phyloP scores from a whole-genome alignment of 805 yeast genomes.

The Metschnikowia amazonensis region DNA sequence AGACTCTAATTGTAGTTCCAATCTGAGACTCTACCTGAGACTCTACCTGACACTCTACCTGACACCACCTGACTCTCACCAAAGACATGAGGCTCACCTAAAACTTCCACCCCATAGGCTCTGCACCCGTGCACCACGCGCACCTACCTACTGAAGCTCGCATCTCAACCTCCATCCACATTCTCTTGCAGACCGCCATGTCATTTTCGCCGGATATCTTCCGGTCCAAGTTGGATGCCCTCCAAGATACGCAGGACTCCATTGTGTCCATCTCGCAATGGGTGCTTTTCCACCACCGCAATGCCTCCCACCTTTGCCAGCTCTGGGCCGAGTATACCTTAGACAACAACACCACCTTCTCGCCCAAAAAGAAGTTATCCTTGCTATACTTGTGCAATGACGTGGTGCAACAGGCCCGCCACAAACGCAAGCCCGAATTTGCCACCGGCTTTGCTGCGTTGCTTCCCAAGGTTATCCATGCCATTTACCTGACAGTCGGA shows the following conservation, averaged over 20 bases:
- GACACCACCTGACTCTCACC: no score
- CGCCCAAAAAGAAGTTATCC: conserved; percentile 42
- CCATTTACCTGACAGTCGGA: conserved; percentile 30
- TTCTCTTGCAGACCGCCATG: conserved; percentile 24
- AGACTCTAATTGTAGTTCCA: no score
- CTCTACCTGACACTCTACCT: no score
- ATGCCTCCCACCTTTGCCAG: conserved; percentile 49
- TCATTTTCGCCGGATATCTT: conserved; percentile 52
- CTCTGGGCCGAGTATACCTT: conserved; percentile 46
- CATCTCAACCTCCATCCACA: not conserved
- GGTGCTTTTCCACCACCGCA: conserved; percentile 64
- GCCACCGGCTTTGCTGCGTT: conserved; percentile 52
- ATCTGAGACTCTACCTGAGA: no score
- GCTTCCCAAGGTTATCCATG: conserved; percentile 40
- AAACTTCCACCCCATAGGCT: no score
- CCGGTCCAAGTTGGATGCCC: conserved; percentile 40
- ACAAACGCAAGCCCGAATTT: conserved; percentile 56
- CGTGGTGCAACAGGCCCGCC: conserved; percentile 72
- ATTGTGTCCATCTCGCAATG: conserved; percentile 72
- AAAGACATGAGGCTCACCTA: no score
- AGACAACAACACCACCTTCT: conserved; percentile 6
- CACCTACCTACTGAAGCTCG: not conserved
- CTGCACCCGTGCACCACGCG: conserved; percentile 7
- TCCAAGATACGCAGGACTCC: conserved; percentile 65
- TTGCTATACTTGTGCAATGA: conserved; percentile 75